Base-by-base conservation (phyloP, 2,329 filamentous ascomycete species). In the Fusarium liriodendri region DNA sequence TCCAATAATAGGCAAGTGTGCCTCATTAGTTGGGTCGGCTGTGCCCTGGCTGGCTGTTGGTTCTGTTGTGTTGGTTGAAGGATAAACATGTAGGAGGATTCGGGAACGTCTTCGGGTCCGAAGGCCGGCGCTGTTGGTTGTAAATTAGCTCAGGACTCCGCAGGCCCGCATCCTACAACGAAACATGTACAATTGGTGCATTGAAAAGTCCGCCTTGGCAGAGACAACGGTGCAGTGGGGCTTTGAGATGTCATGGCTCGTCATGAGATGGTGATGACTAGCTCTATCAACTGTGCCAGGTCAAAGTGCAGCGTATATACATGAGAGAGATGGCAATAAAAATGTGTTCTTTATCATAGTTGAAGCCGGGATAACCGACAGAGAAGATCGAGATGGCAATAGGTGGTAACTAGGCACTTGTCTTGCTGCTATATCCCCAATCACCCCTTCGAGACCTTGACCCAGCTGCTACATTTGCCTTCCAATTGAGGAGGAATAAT, bases 31-130 rank as follows among this genome's bases (percentile, higher is more conserved):
- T 35, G n/a, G 14, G 64, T 66, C 40, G 45, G 58, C 42, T 55
- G 16, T 42, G 35, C 22, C 40, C n/a, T 62, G 64, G 25, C n/a
- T 55, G 64, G 25, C 16, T 55, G 58, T 42, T 62, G 64, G 45
- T 22, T 66, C 33, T 18, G 45, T 27, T 27, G 45, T 50, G 13
- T 50, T 50, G 25, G 6, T 50, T 50, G 10, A 50, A 50, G 45
- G 45, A 50, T 50, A 13, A 22, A 52, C 47, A 11, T 29, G 52
- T 13, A 10, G 29, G 35, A 20, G 45, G 25, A 62, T 45, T 25
- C 20, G 50, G 47, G 47, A 29, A 29, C 47, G 8, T 52, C 22
- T 52, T 61, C 5, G 6, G 50, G 35, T 29, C 35, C 20, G 13
- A 20, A 45, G 14, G 10, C 20, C 37, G 29, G 20, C 10, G 25